Conservation (phyloP, 2,329 filamentous ascomycete species). For the Diaporthe citrichinensis region DNA sequence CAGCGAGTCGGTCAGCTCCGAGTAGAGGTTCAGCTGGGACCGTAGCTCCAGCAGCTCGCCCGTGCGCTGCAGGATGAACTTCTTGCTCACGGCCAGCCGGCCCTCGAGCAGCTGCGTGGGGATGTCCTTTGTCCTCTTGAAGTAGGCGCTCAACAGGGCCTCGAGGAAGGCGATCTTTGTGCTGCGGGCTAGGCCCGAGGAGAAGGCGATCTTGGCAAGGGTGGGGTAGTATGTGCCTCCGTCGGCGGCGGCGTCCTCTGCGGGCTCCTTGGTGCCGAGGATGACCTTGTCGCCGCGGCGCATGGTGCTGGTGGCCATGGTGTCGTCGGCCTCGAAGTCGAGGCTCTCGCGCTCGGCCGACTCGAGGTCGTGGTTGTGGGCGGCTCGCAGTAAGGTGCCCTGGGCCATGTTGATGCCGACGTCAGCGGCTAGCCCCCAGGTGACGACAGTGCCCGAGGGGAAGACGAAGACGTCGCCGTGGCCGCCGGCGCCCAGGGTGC, state of each 20-base stretch:
- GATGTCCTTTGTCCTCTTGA: conserved; percentile 87
- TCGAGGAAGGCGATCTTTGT: conserved; percentile 96
- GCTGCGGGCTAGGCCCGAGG: conserved; percentile 90
- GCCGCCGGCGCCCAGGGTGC: conserved; percentile 70
- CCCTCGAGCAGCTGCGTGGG: conserved; percentile 79
- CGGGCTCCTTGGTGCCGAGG: conserved; percentile 79
- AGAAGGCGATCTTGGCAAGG: conserved; percentile 95
- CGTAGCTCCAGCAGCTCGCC: conserved; percentile 91
- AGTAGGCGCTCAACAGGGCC: conserved; percentile 84
- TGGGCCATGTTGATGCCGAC: conserved; percentile 79
- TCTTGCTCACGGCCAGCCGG: conserved; percentile 64
- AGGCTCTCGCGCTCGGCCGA: conserved; percentile 80
- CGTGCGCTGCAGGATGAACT: conserved; percentile 92
- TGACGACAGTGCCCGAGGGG: conserved; percentile 91
- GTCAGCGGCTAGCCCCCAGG: conserved; percentile 87
- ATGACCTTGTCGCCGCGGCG: conserved; percentile 92
- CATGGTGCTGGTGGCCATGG: conserved; percentile 81
- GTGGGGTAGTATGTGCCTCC: conserved; percentile 57
- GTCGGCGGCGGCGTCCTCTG: conserved; percentile 61
- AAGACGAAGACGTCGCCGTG: conserved; percentile 95
- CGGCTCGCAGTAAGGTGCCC: conserved; percentile 80
- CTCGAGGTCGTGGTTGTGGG: conserved; percentile 79
- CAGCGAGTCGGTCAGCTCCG: conserved; percentile 93
- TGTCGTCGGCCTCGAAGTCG: conserved; percentile 84
- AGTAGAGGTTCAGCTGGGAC: conserved; percentile 96